A percentile compares a stretch with the other conserved stretches of the same genome.
Conservation (phyloP, 2,329 filamentous ascomycete genomes). For the Colletotrichum noveboracense region DNA sequence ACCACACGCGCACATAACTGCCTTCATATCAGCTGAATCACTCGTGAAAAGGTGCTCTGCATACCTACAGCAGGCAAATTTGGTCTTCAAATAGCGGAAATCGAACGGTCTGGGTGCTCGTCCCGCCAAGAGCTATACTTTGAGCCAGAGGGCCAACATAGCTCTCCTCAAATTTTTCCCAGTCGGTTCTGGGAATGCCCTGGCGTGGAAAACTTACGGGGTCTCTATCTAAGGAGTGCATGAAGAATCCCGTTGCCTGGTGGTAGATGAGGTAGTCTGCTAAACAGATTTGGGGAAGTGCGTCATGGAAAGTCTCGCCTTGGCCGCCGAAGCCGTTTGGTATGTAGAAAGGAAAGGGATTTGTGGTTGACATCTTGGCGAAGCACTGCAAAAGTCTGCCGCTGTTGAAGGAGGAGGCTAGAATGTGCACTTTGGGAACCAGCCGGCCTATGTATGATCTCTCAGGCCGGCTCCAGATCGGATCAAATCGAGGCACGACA, state of each 20-base stretch:
- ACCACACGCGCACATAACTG: not conserved
- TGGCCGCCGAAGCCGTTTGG: not conserved
- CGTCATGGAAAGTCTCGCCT: not conserved
- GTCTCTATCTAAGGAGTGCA: not conserved
- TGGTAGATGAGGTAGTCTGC: not conserved
- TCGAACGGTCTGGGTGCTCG: not conserved
- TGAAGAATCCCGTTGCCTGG: not conserved
- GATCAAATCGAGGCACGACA: not conserved
- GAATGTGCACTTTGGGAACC: not conserved
- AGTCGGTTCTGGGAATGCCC: not conserved
- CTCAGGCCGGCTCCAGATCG: not conserved
- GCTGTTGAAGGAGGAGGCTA: not conserved
- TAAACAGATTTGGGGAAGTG: not conserved
- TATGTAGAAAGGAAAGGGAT: not conserved
- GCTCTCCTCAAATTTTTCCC: not conserved
- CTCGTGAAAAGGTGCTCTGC: not conserved
- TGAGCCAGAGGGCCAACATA: not conserved
- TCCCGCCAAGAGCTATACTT: not conserved
- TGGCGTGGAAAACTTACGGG: not conserved
- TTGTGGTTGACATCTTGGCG: not conserved
- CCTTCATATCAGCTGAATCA: not conserved
- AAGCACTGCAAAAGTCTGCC: not conserved
- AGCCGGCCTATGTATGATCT: not conserved
- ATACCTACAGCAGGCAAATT: not conserved
- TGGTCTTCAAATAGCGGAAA: not conserved